Base-by-base conservation (phyloP, 768 basidiomycete genomes). In the Gautieria morchelliformis region DNA sequence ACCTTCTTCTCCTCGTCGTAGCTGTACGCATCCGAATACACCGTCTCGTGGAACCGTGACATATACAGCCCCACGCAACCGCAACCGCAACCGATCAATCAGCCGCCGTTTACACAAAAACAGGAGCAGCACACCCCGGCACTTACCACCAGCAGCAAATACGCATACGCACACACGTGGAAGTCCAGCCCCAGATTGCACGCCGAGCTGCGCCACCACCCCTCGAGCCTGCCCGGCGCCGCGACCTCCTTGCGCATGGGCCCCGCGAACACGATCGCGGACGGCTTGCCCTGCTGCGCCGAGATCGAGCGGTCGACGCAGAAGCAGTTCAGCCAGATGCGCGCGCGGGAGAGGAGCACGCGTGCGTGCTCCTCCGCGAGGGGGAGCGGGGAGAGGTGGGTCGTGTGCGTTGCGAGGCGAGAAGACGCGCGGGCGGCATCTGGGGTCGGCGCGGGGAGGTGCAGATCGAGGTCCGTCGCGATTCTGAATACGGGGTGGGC, bases 321-420 rank as follows among this genome's bases (percentile, higher is more conserved):
- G 66, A 81, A 87, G 66, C 84, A 88, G 64, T 82, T 82, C 55
- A 89, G 72, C 86, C 87, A 89, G 30, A 82, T 83, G 59, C 89
- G 74, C 22, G 80, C 81, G 41, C 86, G 76, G 63, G 89, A 89
- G 41, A 85, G 71, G 37, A 89, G 78, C 71, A 93, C 72, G n/a
- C 76, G 74, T 72, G 87, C 85, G 32, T 84, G 75, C 62, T 81
- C 79, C 49, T 75, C 73, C n/a, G 79, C 78, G 62, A 52, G 77
- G 73, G 0, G 70, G 63, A 44, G 41, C 7, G 41, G 6, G 6
- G 41, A 17, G 7, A 46, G 74, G 71, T 69, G 66, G 8, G 69
- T 65, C 2, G 76, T 66, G 2, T 66, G 73, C 12, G 78, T 75
- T 51, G 22, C 24, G 56, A 44, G 5, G 41, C 41, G 14, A 11